Base-by-base conservation (phyloP, 169 alveolate species). In the Eimeria sp. region DNA sequence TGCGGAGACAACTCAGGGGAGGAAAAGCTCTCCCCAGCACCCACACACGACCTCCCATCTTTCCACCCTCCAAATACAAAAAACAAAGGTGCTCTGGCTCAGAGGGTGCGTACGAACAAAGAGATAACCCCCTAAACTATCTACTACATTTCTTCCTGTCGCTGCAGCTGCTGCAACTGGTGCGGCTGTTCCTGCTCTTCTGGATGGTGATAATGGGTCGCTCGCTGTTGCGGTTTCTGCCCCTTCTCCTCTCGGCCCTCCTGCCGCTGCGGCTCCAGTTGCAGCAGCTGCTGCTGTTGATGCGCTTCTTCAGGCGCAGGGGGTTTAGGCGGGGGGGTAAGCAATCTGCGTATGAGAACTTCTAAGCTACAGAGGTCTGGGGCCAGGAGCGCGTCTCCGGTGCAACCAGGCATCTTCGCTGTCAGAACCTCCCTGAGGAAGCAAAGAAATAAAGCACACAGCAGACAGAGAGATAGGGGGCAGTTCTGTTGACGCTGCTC, bases 291-390 rank as follows among this genome's bases (percentile, higher is more conserved):
- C 57, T 83, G 91, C 49, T 54, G 75, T 54, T 83, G 91, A 75
- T 51, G 91, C 75, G 54, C 25, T 40, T 83, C 67, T 43, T n/a
- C 58, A 27, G 61, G n/a, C 72, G 34, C 27, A 25, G 91, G 91
- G 40, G 91, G 91, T 40, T 4, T 14, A 25, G 91, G 91, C 14
- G 91, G 91, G 58, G 75, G 91, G 34, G 75, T 27, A 51, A 13
- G 91, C 91, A 83, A 57, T 54, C 27, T 63, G 72, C 75, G 54
- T 9, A 83, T 49, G 30, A 83, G 91, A 30, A 83, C 91, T 4
- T 83, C 76, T n/a, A 83, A 61, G 58, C 57, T 83, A 76, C 91
- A 83, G 91, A 83, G 91, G 58, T 83, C 91, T 30, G 91, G 91
- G 73, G 91, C 72, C 14, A 57, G 57, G n/a, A 83, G 76, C 58